Percentiles rank a stretch among this genome's conserved stretches.
Evolutionary conservation across 352 stramenopile species (phyloP).

Genomic region (Pythium dissimile): DNA sequence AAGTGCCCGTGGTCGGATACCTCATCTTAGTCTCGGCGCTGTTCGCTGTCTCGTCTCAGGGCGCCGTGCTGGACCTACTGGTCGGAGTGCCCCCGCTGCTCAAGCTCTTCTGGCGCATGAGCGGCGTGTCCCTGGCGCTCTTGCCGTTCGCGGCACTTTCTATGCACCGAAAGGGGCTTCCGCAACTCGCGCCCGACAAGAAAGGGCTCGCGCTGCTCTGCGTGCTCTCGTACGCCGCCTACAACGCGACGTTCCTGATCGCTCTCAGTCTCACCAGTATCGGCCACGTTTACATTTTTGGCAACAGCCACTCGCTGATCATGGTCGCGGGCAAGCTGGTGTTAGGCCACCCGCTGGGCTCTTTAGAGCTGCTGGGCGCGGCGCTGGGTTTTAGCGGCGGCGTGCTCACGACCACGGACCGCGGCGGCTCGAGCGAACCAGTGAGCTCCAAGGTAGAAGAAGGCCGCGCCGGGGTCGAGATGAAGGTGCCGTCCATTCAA

Average conservation of each 20-base stretch:
- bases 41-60: constrained; percentile 41
- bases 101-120: constrained; percentile 55
- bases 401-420: constrained; percentile 39
- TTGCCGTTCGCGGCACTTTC: constrained; percentile 26
- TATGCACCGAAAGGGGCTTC: constrained; percentile 24
- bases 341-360: constrained; percentile 27
- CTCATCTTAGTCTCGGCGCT: constrained; percentile 37
- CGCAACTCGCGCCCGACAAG: constrained; percentile 9
- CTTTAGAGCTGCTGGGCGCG: constrained; percentile 37
- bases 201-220: constrained; percentile 19
- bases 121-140: constrained; percentile 37
- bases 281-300: constrained; percentile 56
- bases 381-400: constrained; percentile 37
- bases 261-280: constrained; percentile 49
- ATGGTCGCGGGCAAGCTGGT: constrained; percentile 47
- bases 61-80: constrained; percentile 40
- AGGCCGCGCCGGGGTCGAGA: background rate
- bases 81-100: constrained; percentile 39
- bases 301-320: constrained; percentile 53
- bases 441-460: background rate
- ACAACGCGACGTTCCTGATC: constrained; percentile 49
- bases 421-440: background rate
- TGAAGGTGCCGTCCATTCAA: constrained; percentile 1
- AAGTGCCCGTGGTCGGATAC: constrained; percentile 45
- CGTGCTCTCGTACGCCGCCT: constrained; percentile 39